Base-by-base conservation (phyloP, 169 alveolate genomes). In the Plasmodium inui region DNA sequence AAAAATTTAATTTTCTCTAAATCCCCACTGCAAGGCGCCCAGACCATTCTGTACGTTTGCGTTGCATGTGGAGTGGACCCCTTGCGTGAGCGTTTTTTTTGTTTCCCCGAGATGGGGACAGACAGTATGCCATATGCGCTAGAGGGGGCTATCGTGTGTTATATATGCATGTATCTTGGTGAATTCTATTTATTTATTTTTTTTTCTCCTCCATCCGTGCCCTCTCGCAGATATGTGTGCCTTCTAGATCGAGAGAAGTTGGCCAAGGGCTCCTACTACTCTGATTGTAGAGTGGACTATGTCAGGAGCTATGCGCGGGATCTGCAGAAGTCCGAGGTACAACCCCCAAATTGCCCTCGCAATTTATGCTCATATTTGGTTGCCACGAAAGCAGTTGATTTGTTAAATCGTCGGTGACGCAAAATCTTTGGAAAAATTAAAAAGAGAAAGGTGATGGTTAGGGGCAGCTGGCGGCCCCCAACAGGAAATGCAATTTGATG, bases 1-100 rank as follows among this genome's bases (percentile, higher is more conserved):
- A 88, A 55, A 79, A 78, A 88, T 79, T 19, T 88, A 2, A 26
- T 57, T 79, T 88, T 88, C 70, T 17, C 78, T 12, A 88, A 88
- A 72, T 57, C 94, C n/a, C 88, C 94, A 37, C 37, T 88, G 34
- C 90, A 88, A 41, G 94, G 94, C 44, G 76, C 94, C n/a, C 94
- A 88, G 70, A 88, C 86, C n/a, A 88, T 88, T 39, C 39, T 88
- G 94, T 88, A 79, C 78, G 89, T 46, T 57, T 78, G 12, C 30
- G 44, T 84, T 70, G 34, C 72, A 19, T 34, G 37, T 34, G 50
- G 19, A 61, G 53, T 26, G 57, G 53, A 61, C 8, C 41, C 26
- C 41, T 5, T 32, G 10, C 61, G 39, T 32, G 37, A 67, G 37
- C 37, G n/a, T 67, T 26, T 67, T 67, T 6, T 0, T 6, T 67